Conservation (phyloP, 169 alveolate species). For the Plasmodium blacklocki region DNA sequence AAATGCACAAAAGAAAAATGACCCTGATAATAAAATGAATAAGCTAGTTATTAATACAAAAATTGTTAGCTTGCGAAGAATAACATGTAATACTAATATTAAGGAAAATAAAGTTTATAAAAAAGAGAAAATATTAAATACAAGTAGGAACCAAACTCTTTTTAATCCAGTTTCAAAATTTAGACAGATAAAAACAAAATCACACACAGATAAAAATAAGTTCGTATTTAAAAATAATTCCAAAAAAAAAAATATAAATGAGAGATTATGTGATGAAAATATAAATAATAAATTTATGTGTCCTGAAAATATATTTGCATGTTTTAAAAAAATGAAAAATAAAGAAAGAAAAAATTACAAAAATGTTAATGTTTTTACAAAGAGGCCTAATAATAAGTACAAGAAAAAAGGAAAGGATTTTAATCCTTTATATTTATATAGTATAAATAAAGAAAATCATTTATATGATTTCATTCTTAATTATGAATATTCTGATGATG, state of each 20-base stretch:
- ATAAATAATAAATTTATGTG: background rate
- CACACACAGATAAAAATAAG: no score
- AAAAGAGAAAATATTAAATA: background rate
- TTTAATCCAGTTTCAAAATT: background rate
- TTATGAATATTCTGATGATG: conserved; percentile 7
- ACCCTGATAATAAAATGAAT: conserved; percentile 13
- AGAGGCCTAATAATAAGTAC: background rate
- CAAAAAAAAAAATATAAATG: background rate
- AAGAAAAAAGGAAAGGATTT: background rate
- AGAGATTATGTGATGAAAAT: background rate
- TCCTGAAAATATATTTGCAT: conserved; percentile 7
- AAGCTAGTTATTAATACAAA: conserved; percentile 59
- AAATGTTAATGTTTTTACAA: background rate
- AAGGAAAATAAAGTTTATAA: background rate
- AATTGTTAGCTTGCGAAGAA: conserved; percentile 37
- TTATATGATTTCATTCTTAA: conserved; percentile 30
- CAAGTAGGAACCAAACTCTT: background rate
- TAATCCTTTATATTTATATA: conserved; percentile 28
- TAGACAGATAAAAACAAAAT: background rate
- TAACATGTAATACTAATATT: conserved; percentile 6
- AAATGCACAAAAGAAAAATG: background rate
- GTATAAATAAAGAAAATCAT: conserved; percentile 39
- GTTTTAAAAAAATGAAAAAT: conserved; percentile 11
- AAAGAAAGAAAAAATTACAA: background rate
- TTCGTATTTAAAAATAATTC: background rate